Percentiles rank a stretch among this genome's conserved stretches.
Evolutionary conservation across 2,329 filamentous ascomycete species (phyloP).

Genomic region (Colletotrichum gloeosporioides): DNA sequence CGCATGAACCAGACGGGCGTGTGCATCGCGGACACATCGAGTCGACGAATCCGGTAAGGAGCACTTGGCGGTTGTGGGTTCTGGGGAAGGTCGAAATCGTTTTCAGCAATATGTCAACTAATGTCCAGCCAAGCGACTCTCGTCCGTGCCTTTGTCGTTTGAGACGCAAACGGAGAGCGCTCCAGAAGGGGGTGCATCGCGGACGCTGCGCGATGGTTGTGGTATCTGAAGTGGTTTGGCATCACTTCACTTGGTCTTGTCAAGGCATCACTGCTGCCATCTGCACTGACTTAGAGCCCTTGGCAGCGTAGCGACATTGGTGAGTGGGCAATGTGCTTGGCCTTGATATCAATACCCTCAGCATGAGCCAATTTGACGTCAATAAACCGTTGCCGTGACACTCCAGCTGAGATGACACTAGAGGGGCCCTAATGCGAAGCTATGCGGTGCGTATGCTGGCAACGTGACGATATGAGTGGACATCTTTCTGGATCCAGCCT

Average conservation of each 20-base stretch:
- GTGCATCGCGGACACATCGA: not conserved
- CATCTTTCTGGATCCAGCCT: not conserved
- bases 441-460: not conserved
- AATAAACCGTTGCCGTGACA: not conserved
- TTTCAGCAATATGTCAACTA: not conserved
- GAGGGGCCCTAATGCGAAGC: not conserved
- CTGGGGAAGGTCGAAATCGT: not conserved
- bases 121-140: not conserved
- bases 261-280: not conserved
- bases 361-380: not conserved
- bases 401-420: not conserved
- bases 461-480: not conserved
- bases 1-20: not conserved
- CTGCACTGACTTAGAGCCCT: not conserved
- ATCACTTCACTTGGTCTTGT: not conserved
- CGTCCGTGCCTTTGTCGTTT: not conserved
- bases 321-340: not conserved
- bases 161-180: not conserved
- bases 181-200: not conserved
- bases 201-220: not conserved
- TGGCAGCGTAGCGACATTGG: not conserved
- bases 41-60: not conserved
- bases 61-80: not conserved
- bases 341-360: not conserved
- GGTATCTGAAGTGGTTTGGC: not conserved